Conservation (phyloP, 2,329 filamentous ascomycete species). For the Paraphoma sp. region DNA sequence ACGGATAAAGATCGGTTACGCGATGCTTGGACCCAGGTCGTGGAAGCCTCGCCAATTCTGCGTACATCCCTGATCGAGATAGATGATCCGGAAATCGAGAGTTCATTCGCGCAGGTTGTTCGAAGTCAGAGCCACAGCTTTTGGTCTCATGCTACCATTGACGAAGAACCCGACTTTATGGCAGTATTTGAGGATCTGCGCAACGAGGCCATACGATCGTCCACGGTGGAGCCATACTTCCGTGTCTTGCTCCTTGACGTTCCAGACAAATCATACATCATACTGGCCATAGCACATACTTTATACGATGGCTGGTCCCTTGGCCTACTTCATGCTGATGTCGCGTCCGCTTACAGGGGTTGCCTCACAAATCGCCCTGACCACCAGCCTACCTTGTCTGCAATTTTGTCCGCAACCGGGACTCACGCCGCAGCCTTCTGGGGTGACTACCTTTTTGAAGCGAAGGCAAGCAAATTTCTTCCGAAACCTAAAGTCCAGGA, state of each 20-base stretch:
- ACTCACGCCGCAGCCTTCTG: slow-evolving; percentile 69
- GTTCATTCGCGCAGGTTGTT: slow-evolving; percentile 65
- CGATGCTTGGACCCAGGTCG: slow-evolving; percentile 67
- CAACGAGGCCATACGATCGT: slow-evolving; percentile 38
- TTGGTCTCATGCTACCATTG: slow-evolving; percentile 38
- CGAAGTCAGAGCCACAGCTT: slow-evolving; percentile 41
- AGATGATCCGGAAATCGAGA: slow-evolving; percentile 63
- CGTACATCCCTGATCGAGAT: slow-evolving; percentile 76
- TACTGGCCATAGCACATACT: slow-evolving; percentile 81
- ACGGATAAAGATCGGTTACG: slow-evolving; percentile 57
- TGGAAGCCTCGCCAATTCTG: slow-evolving; percentile 71
- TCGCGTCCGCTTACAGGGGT: slow-evolving; percentile 68
- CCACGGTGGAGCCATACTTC: slow-evolving; percentile 25
- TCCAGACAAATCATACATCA: slow-evolving; percentile 49
- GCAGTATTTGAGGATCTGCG: slow-evolving; percentile 40
- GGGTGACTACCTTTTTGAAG: slow-evolving; percentile 68
- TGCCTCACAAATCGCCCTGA: slow-evolving; percentile 51
- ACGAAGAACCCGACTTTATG: slow-evolving; percentile 35
- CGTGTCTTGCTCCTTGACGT: slow-evolving; percentile 50
- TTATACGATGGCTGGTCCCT: slow-evolving; percentile 92
- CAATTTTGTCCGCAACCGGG: slow-evolving; percentile 58
- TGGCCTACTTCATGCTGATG: slow-evolving; percentile 72
- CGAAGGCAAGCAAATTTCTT: slow-evolving; percentile 52
- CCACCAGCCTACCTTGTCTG: slow-evolving; percentile 62
- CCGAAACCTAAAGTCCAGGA: slow-evolving; percentile 4